Evolutionary conservation across 345 rosid species (phyloP).

Genomic region (thale cress (Arabidopsis thaliana)): TAIR10.1 NC_003074.8:3258501-3259000

Average conservation of each 20-base stretch:
- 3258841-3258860: conserved; percentile 4
- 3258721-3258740: not conserved
- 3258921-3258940: conserved; percentile 44
- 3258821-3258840: not conserved
- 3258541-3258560: conserved; percentile 19
- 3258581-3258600: conserved; percentile 2
- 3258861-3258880: conserved; percentile 20
- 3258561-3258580: conserved; percentile 5
- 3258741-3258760: not conserved
- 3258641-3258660: not conserved
- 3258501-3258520: conserved; percentile 43
- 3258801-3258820: not conserved
- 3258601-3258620: conserved; percentile 14
- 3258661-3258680: not conserved
- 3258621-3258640: conserved; percentile 26
- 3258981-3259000: conserved; percentile 36
- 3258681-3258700: not conserved
- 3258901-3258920: conserved; percentile 37
- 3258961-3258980: conserved; percentile 36
- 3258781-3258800: not conserved
- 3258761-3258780: not conserved
- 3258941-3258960: conserved; percentile 49
- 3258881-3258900: conserved; percentile 45
- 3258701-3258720: not conserved
- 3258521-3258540: conserved; percentile 5